Evolutionary conservation across 352 stramenopile genomes (phyloP).

Genomic region (Globisporangium barbulae): DNA sequence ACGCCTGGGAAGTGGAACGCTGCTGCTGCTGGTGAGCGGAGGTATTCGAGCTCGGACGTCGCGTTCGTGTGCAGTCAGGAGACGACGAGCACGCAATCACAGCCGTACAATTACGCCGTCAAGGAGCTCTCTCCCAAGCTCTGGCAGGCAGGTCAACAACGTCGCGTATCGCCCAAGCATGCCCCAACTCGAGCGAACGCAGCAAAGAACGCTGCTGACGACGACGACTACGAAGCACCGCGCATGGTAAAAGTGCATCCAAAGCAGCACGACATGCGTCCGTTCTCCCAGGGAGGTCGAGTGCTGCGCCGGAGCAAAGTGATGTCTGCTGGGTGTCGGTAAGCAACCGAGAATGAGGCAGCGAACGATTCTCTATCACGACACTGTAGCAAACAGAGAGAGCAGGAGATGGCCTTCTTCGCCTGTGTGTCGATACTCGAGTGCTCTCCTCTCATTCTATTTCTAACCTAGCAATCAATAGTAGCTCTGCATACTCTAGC

Average conservation of each 20-base stretch:
- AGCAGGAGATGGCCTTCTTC: neutral
- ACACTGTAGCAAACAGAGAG: neutral
- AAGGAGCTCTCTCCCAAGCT: constrained; percentile 11
- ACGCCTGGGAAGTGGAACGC: constrained; percentile 6
- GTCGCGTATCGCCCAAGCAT: neutral
- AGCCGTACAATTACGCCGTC: neutral
- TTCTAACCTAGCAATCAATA: neutral
- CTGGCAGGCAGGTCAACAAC: constrained; percentile 8
- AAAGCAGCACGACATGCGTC: constrained; percentile 57
- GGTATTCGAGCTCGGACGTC: constrained; percentile 41
- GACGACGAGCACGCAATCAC: constrained; percentile 2
- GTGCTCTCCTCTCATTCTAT: neutral
- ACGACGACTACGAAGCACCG: constrained; percentile 24
- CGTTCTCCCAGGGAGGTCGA: constrained; percentile 43
- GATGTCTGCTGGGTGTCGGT: constrained; percentile 36
- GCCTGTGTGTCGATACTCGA: neutral
- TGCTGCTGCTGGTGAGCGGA: constrained; percentile 19
- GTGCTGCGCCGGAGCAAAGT: constrained; percentile 51
- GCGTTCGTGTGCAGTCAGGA: constrained; percentile 15
- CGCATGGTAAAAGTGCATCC: constrained; percentile 50
- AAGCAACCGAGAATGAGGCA: neutral
- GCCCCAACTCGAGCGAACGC: neutral
- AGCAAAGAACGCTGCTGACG: constrained; percentile 15
- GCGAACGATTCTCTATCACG: neutral
- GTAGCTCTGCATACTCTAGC: neutral